Base-by-base conservation (phyloP, 768 basidiomycete genomes). In the Pulveroboletus sp. region DNA sequence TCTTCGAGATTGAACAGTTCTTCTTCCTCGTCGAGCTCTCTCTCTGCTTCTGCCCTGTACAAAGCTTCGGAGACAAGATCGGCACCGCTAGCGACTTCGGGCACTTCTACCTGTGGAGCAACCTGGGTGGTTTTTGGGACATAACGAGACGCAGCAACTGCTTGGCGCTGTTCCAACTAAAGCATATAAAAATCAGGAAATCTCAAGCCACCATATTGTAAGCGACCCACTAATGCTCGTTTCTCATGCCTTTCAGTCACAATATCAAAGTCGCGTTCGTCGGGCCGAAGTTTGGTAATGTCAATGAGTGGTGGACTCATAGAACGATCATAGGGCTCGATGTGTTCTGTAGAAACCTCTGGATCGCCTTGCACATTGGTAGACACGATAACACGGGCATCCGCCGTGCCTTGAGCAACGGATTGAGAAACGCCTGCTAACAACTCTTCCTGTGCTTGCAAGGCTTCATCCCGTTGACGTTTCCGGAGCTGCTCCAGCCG, bases 1-100 rank as follows among this genome's bases (percentile, higher is more conserved):
- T 94, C 93, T 67, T 97, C 94, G 23, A 93, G 76, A 61, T 94
- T 95, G 76, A 95, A 97, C 5, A 94, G 68, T 61, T 97, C 94
- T 64, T 97, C 94, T 66, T 97, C 94, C 58, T 95, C 93, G 56
- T 98, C 95, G 49, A 97, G 75, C 46, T 97, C 91, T 55, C 85
- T 85, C 64, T 93, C 92, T 8, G 90, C 91, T 66, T 94, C 93
- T 1, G 88, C 91, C 57, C 90, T 82, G 60, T 94, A 94, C 44
- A 94, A 69, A 11, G 91, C 90, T 62, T 97, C 94, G 5, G 93
- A 89, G 40, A 86, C 91, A 43, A 94, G 75, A 62, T 91, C 90
- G 14, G 81, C 79, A 44, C 78, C 77, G 57, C 76, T 86, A 46
- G 78, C 73, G 56, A 62, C 71, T 64, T 87, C 84, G 44, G 79